A percentile compares a stretch with the other conserved stretches of the same genome.
Conservation (phyloP, 441 rosid genomes). For the Daphne laureola region DNA sequence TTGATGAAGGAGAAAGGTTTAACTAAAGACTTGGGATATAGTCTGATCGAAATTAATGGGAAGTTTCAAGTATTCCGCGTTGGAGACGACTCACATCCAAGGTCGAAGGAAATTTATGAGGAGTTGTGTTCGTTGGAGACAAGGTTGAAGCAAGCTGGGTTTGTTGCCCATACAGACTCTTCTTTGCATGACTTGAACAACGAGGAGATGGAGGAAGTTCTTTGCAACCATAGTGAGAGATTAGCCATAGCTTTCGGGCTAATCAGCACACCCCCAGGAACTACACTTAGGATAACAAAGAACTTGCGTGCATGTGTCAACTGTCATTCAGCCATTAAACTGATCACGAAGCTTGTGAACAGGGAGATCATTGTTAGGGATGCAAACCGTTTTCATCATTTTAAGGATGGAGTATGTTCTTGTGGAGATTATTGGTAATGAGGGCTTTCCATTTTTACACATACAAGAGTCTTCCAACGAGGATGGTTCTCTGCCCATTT, state of each 20-base stretch:
- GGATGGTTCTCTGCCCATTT: too few species aligned
- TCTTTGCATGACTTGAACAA: conserved; percentile 52
- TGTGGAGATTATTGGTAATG: conserved; percentile 55
- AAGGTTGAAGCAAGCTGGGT: conserved; percentile 55
- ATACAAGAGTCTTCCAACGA: background rate
- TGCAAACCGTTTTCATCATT: conserved; percentile 57
- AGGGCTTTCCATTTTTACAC: background rate
- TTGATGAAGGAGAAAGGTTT: conserved; percentile 59
- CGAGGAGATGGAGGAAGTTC: conserved; percentile 59
- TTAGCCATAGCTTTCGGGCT: conserved; percentile 69
- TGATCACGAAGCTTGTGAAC: conserved; percentile 45
- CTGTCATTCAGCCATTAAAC: conserved; percentile 66
- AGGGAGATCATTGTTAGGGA: conserved; percentile 55
- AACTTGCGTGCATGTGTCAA: conserved; percentile 67
- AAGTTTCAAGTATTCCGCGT: conserved; percentile 52
- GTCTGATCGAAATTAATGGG: conserved; percentile 58
- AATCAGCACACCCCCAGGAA: conserved; percentile 55
- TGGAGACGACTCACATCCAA: conserved; percentile 63
- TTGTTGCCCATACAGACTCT: conserved; percentile 42
- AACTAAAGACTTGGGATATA: conserved; percentile 55
- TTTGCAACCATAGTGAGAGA: conserved; percentile 74
- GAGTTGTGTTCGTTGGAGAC: conserved; percentile 47
- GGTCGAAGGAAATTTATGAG: conserved; percentile 40
- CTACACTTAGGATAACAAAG: conserved; percentile 53
- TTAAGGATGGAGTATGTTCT: conserved; percentile 45